phyloP scores from a whole-genome alignment of 495 filamentous ascomycete species.

The Hyaloscypha variabilis region DNA sequence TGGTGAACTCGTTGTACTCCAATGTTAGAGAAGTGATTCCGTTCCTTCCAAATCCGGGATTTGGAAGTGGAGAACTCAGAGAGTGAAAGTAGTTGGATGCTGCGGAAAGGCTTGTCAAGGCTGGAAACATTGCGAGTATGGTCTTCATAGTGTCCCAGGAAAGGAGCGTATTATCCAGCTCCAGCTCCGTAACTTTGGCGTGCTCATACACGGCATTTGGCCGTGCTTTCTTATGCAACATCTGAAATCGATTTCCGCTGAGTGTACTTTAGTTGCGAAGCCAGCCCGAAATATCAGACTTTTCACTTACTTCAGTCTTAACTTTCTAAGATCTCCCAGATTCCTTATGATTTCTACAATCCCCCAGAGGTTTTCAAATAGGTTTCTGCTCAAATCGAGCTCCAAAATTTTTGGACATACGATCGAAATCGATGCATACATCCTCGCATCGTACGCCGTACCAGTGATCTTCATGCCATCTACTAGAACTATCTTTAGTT shows the following conservation, averaged over 20 bases:
- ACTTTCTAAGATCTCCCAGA: slow-evolving; percentile 59
- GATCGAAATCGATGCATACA: not conserved
- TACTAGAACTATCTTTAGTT: slow-evolving; percentile 79
- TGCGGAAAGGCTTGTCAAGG: slow-evolving; percentile 59
- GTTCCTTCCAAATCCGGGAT: too few species aligned
- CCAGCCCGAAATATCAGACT: not conserved
- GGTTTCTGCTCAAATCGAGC: slow-evolving; percentile 84
- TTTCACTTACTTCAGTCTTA: slow-evolving; percentile 69
- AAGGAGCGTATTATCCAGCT: slow-evolving; percentile 72
- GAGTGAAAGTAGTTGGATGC: slow-evolving; percentile 46
- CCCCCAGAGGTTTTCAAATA: slow-evolving; percentile 67
- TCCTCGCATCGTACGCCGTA: slow-evolving; percentile 43
- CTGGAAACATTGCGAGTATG: slow-evolving; percentile 54
- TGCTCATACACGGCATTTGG: too few species aligned
- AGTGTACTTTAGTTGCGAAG: slow-evolving; percentile 14
- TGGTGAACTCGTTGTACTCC: slow-evolving; percentile 73
- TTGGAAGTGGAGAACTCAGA: slow-evolving; percentile 9
- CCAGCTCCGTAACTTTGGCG: slow-evolving; percentile 63
- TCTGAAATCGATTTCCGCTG: slow-evolving; percentile 78
- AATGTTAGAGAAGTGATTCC: slow-evolving; percentile 61
- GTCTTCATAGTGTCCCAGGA: slow-evolving; percentile 68
- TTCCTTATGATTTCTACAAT: slow-evolving; percentile 70
- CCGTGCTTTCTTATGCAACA: too few species aligned
- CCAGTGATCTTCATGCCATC: slow-evolving; percentile 69
- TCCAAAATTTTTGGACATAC: slow-evolving; percentile 69